These are phyloP conservation scores for Zygosaccharomyces sapae DNA, from an alignment of 1,139 yeast genomes.

Conservation along the genomic window DNA sequence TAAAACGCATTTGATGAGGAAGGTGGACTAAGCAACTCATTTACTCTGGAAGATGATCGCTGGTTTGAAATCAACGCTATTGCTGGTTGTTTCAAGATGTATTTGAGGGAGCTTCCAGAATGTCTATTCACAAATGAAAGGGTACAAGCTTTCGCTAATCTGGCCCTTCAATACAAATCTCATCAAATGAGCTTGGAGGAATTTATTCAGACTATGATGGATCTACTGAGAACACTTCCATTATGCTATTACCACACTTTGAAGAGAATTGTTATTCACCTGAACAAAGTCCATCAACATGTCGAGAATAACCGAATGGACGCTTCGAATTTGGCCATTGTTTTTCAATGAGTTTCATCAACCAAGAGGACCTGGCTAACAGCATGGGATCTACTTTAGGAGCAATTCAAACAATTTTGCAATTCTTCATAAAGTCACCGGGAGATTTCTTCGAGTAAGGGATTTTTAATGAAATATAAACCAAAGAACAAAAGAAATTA, in stretches of 20 bases:
- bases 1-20: slow-evolving; percentile 70
- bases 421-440: slow-evolving; percentile 38
- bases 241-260: slow-evolving; percentile 61
- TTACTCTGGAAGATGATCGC: slow-evolving; percentile 61
- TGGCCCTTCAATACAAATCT: slow-evolving; percentile 37
- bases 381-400: slow-evolving; percentile 44
- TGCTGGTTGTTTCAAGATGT: slow-evolving; percentile 85
- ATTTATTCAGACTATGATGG: slow-evolving; percentile 34
- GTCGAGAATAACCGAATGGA: slow-evolving; percentile 73
- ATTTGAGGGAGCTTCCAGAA: slow-evolving; percentile 83
- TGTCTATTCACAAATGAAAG: slow-evolving; percentile 66
- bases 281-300: slow-evolving; percentile 55
- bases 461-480: neutral
- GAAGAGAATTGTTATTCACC: slow-evolving; percentile 63
- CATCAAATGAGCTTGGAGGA: slow-evolving; percentile 22
- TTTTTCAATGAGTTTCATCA: slow-evolving; percentile 58
- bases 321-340: slow-evolving; percentile 75
- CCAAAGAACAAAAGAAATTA: no score
- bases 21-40: slow-evolving; percentile 45
- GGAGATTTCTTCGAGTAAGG: slow-evolving; percentile 23
- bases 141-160: slow-evolving; percentile 47
- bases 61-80: slow-evolving; percentile 83
- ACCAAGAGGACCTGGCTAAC: slow-evolving; percentile 39
- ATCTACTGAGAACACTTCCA: slow-evolving; percentile 52
- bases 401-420: slow-evolving; percentile 41